These are phyloP conservation scores for Catharanthus roseus DNA, from an alignment of 257 asterid genomes.

Conservation along the genomic window DNA sequence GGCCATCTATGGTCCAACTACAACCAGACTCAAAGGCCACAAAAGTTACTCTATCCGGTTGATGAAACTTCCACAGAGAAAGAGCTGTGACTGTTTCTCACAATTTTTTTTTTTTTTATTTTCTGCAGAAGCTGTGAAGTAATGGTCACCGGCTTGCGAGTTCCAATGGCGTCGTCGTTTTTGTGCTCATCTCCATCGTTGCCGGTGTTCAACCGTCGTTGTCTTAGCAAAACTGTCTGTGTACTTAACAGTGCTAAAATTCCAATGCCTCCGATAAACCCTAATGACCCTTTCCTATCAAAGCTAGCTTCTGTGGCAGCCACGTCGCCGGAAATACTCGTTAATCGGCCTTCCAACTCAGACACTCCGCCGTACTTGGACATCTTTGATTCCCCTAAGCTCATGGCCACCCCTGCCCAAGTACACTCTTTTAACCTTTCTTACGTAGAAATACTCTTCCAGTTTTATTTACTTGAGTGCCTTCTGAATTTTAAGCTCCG, in stretches of 20 bases:
- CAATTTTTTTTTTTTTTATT: neutral
- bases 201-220: slow-evolving; percentile 35
- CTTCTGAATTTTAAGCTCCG: neutral
- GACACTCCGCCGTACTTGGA: slow-evolving; percentile 64
- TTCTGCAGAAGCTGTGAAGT: neutral
- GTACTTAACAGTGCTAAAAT: slow-evolving; percentile 28
- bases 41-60: neutral
- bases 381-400: slow-evolving; percentile 61
- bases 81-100: neutral
- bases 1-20: neutral
- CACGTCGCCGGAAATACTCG: slow-evolving; percentile 53
- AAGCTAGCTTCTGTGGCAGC: slow-evolving; percentile 76
- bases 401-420: slow-evolving; percentile 84
- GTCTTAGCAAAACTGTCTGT: slow-evolving; percentile 18
- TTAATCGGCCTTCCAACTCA: slow-evolving; percentile 44
- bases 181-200: slow-evolving; percentile 37
- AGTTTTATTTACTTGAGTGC: neutral
- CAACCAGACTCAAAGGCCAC: neutral
- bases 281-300: slow-evolving; percentile 70
- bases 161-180: slow-evolving; percentile 57
- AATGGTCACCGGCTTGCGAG: slow-evolving; percentile 58
- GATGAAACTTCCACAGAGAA: neutral
- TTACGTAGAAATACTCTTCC: neutral
- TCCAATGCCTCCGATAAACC: slow-evolving; percentile 75
- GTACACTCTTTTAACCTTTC: slow-evolving; percentile 21